A percentile compares a stretch with the other conserved stretches of the same genome.
phyloP scores from a whole-genome alignment of 371 early-diverging fungal species.

The Mucor velutinosus region DNA sequence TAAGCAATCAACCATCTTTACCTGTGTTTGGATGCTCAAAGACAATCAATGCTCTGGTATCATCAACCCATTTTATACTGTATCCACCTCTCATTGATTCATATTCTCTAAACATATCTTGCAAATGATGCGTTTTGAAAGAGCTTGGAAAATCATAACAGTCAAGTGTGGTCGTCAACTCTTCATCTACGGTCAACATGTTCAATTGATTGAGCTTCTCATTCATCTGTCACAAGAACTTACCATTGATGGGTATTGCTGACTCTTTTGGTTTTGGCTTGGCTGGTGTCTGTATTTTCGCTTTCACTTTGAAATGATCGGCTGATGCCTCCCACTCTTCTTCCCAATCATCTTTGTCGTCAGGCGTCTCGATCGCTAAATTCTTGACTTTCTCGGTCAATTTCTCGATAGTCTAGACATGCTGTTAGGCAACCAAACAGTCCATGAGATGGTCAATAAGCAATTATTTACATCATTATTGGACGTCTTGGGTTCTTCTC shows the following conservation, averaged over 20 bases:
- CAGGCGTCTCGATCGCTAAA: background rate
- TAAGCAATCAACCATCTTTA: slow-evolving; percentile 17
- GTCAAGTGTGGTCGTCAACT: slow-evolving; percentile 48
- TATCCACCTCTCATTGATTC: slow-evolving; percentile 67
- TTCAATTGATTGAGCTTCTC: background rate
- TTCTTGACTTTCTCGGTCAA: slow-evolving; percentile 20
- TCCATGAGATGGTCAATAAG: background rate
- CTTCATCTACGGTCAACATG: slow-evolving; percentile 17
- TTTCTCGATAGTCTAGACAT: background rate
- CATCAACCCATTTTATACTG: slow-evolving; percentile 73
- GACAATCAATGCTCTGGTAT: slow-evolving; percentile 70
- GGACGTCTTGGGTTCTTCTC: background rate
- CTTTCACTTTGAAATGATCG: background rate
- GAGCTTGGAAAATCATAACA: slow-evolving; percentile 56
- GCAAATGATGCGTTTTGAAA: slow-evolving; percentile 55
- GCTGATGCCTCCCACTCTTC: slow-evolving; percentile 8
- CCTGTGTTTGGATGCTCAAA: slow-evolving; percentile 71
- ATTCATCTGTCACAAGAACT: background rate
- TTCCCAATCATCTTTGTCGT: slow-evolving; percentile 7
- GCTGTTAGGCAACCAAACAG: background rate
- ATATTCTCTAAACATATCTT: slow-evolving; percentile 56
- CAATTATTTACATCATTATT: background rate
- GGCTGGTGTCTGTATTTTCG: background rate
- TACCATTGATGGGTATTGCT: background rate
- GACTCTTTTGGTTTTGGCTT: background rate